These are phyloP conservation scores for Amylostereum areolatum DNA, from an alignment of 1,284 basidiomycete genomes.

Conservation along the genomic window DNA sequence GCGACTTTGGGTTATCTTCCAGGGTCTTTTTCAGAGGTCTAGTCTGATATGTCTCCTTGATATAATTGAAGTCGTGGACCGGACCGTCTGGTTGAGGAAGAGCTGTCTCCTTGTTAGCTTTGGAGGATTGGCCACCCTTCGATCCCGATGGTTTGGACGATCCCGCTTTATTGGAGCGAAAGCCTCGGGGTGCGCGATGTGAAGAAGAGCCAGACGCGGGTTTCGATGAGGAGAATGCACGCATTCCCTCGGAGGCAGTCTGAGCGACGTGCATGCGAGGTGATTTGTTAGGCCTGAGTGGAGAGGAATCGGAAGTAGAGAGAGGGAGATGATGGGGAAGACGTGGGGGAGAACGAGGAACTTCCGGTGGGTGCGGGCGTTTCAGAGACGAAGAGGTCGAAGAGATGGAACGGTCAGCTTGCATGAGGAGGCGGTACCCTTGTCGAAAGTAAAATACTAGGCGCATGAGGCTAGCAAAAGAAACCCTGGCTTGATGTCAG, in stretches of 20 bases:
- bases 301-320: constrained; percentile 10
- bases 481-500: too few relatives aligned
- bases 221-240: not conserved
- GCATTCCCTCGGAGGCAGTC: too few relatives aligned
- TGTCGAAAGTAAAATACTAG: constrained; percentile 39
- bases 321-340: constrained; percentile 9
- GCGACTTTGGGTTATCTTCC: constrained; percentile 37
- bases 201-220: not conserved
- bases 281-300: constrained; percentile 2
- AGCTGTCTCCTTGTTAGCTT: not conserved
- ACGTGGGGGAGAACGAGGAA: constrained; percentile 2
- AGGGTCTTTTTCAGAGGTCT: constrained; percentile 26
- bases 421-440: constrained; percentile 54
- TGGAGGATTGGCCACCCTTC: not conserved
- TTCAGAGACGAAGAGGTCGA: constrained; percentile 20
- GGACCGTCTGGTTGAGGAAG: constrained; percentile 12
- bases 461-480: constrained; percentile 33
- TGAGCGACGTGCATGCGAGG: not conserved
- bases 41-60: constrained; percentile 19
- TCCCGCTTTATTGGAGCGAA: too few relatives aligned
- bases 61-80: constrained; percentile 23
- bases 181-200: not conserved
- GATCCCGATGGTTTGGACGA: too few relatives aligned
- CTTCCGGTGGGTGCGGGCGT: constrained; percentile 20
- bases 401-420: constrained; percentile 34